A percentile compares a stretch with the other conserved stretches of the same genome.
These are phyloP conservation scores for Diphasiastrum complanatum DNA, from an alignment of 83 land plant genomes.

Conservation along the genomic window DNA sequence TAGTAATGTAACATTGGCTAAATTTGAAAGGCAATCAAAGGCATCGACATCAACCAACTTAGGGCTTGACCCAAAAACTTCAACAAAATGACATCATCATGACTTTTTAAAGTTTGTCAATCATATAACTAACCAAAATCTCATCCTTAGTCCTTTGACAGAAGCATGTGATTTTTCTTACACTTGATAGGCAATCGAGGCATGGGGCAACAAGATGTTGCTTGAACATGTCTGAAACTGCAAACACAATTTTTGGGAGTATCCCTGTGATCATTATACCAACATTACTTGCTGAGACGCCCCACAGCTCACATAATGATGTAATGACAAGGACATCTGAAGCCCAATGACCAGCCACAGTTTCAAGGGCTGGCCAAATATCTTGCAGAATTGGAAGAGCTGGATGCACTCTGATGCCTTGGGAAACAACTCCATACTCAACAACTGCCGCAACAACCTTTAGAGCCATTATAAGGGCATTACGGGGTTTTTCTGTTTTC, in stretches of 20 bases:
- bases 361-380: conserved; percentile 23
- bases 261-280: conserved; percentile 15
- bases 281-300: conserved; percentile 18
- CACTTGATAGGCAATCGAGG: conserved; percentile 20
- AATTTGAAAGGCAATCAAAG: too few species aligned
- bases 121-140: neutral
- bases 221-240: conserved; percentile 20
- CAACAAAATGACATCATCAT: neutral
- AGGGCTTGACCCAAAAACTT: neutral
- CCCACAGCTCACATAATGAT: conserved; percentile 29
- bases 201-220: conserved; percentile 19
- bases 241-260: conserved; percentile 8
- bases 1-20: too few species aligned
- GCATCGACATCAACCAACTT: neutral
- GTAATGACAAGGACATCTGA: conserved; percentile 15
- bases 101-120: neutral
- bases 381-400: conserved; percentile 21
- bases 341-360: conserved; percentile 17
- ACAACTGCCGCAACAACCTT: conserved; percentile 16
- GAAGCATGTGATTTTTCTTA: conserved; percentile 3
- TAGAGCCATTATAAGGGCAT: conserved; percentile 10
- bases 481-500: neutral
- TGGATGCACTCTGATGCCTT: conserved; percentile 8
- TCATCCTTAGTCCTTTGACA: neutral
- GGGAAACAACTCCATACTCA: conserved; percentile 3